Evolutionary conservation across 1,139 yeast genomes (phyloP), one percentile per base, ranked within the genome.

Genomic region (Geotrichum carabidarum): DNA sequence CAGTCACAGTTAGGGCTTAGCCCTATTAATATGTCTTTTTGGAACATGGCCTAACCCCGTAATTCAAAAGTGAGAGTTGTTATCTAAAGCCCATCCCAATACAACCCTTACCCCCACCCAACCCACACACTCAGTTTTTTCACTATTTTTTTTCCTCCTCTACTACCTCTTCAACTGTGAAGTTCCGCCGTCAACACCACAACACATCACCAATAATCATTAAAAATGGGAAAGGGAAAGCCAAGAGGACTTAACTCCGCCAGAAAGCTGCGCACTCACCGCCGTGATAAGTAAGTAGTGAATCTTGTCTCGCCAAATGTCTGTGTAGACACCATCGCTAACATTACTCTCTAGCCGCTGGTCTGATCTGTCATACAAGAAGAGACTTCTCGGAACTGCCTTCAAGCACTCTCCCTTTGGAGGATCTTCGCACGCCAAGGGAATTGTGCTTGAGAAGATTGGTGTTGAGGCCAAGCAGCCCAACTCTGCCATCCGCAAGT

Each of bases 381-480:
- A 96, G 81, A 89, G 99, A 85, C 86, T 93, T 76, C 84, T 94
- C 76, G 99, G 99, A 72, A 93, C 99, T 70, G 97, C 98, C 72
- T 94, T 86, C 95, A 94, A 91, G 84, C 93, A 96, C 65, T 93
- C 99, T 74, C 99, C 99, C 78, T 93, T 94, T 76, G 98, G 98
- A 79, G 99, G 98, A 77, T 91, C 99, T 73, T 94, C 99, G 72
- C 99, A 94, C 89, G 99, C 99, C 75, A 93, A 93, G 84, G 99
- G 99, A 76, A 94, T 94, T 74, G 99, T 94, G 65, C 88, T 94
- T 77, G 99, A 94, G 83, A 94, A 94, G 82, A 86, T 93, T 73
- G 99, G 99, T 84, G 86, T 94, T 78, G 99, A 93, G 83, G 95
- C 99, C 78, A 94, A 94, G 83, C 99, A 94, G 84, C 99, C 99